phyloP scores from a whole-genome alignment of 1,139 yeast species.

The Arxiozyma slooffiae region DNA sequence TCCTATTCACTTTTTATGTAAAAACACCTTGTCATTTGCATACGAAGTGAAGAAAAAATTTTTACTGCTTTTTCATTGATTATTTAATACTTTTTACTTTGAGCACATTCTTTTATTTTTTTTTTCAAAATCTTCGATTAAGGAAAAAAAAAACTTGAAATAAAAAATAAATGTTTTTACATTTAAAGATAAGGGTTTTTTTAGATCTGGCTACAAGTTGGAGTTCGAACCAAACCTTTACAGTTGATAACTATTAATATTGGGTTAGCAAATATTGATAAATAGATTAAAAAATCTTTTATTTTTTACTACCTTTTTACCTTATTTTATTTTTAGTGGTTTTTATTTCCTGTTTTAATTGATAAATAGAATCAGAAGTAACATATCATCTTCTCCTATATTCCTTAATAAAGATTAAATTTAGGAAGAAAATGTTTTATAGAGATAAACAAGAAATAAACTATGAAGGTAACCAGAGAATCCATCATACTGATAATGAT shows the following conservation, averaged over 20 bases:
- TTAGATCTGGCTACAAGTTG: not conserved
- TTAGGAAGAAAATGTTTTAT: not conserved
- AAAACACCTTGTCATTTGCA: too few relatives aligned
- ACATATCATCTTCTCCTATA: not conserved
- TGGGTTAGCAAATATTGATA: too few relatives aligned
- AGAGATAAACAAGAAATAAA: not conserved
- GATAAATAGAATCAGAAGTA: not conserved
- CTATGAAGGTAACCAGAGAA: not conserved
- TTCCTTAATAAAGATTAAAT: too few relatives aligned
- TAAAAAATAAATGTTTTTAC: too few relatives aligned
- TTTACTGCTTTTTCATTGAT: not conserved
- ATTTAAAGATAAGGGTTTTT: too few relatives aligned
- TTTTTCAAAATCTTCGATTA: not conserved
- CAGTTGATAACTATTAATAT: too few relatives aligned
- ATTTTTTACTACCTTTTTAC: not conserved
- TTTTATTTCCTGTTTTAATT: not conserved
- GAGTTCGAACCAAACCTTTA: not conserved
- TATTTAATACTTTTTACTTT: too few relatives aligned
- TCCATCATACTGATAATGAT: not conserved
- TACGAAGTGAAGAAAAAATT: not conserved
- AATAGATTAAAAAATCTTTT: too few relatives aligned
- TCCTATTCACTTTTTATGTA: too few relatives aligned
- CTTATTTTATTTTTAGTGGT: too few relatives aligned
- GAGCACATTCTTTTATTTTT: not conserved
- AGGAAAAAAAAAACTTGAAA: not conserved